Evolutionary conservation across 169 alveolate species (phyloP), one percentile per base, ranked within the genome.

Genomic region (Plasmodium gaboni): DNA sequence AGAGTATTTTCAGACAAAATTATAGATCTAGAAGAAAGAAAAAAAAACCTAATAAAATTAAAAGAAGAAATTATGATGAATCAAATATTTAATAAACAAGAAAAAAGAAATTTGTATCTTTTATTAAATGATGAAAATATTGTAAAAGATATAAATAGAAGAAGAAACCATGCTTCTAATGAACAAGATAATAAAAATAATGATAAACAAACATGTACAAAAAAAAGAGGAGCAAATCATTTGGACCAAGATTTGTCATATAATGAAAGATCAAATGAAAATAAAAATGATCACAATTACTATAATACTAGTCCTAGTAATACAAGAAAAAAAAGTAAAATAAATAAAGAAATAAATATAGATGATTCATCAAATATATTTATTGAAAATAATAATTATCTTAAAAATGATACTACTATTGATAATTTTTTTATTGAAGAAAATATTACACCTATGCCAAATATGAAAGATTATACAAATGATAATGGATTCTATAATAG

Each of bases 31-130:
- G 89, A 78, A 48, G 89, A 78, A 13, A 78, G 89, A 65, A 78
- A 78, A 78, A 78, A 50, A 65, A 78, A 78, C 26, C 22, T 78
- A 28, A 78, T 57, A 24, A 78, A 78, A 48, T 78, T 78, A 57
- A 78, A 65, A 32, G 89, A 78, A 22, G 89, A 78, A 78, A 44
- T 78, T 32, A 64, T 78, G 76, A 78, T 78, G 89, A 78, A 78
- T 78, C 64, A 63, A 64, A 78, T 78, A n/a, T 78, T 78, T 57
- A 78, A 69, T 65, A 78, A 44, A 42, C 74, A 64, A 70, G 89
- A 78, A 22, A 78, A 65, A 70, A 78, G 65, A 17, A 78, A 78
- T 57, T 57, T 78, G 55, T 65, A 48, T 10, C 74, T 78, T n/a
- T 46, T 78, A 24, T 51, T 78, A 15, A 69, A 51, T 55, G 74